Base-by-base conservation (phyloP, 495 filamentous ascomycete species). In the Aspergillus campestris region DNA sequence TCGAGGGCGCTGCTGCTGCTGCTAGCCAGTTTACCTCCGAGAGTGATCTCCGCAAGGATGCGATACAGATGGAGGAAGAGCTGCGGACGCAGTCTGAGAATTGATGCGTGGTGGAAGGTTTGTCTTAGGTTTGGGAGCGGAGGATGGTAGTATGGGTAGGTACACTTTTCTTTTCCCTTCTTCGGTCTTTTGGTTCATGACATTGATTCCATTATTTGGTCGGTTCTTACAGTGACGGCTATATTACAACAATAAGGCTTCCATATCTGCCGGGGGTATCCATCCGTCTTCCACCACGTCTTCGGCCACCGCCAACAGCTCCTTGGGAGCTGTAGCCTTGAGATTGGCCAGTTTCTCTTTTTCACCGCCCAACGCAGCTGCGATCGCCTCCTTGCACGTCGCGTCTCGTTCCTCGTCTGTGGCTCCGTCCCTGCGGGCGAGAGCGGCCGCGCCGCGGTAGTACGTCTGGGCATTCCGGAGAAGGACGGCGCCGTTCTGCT, bases 391-490 rank as follows among this genome's bases (percentile, higher is more conserved):
- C 50, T 69, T 71, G 37, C 58, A 67, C 4, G 56, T 50, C 10
- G 57, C 75, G 29, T 80, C 73, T n/a, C 53, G 60, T 47, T 70
- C 65, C 50, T 75, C 67, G 8, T 74, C 69, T 5, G 44, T 42
- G 3, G 50, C 61, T 37, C 70, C 61, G 42, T 71, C 65, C 52
- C 62, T 57, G 31, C 65, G 57, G 38, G 69, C 65, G 24, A 80
- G 50, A 31, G 63, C 71, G 36, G 68, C 69, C 1, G 80, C 81
- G 27, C 80, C 80, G 34, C 78, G 68, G 52, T 82, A 86, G 49
- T 78, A 85, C 8, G 79, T 76, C 30, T 74, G 74, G 3, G 82
- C 80, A 51, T 86, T 86, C 32, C 70, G 71, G 14, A 82, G 47
- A 35, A 85, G 66, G 11, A 67, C 71, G 1, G 53, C 53, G 27